Evolutionary conservation across 2,329 filamentous ascomycete species (phyloP).

Genomic region (Penicillium oxalicum): DNA sequence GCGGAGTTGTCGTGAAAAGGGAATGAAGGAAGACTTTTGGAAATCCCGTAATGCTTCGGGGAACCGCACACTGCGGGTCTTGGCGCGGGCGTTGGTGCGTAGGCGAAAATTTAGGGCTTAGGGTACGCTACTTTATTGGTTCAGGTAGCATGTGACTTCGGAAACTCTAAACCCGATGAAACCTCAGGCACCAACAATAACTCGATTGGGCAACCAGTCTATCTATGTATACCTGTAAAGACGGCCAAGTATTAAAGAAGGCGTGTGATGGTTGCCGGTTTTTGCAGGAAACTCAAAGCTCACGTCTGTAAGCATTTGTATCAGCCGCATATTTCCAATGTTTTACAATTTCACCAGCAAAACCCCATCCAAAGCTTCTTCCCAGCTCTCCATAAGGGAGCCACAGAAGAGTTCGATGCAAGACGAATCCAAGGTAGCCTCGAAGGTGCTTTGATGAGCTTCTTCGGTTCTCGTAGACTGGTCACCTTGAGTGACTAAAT

Average conservation of each 20-base stretch:
- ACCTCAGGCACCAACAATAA: background rate
- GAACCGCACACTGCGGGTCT: slow-evolving; percentile 28
- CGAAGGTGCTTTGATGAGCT: slow-evolving; percentile 28
- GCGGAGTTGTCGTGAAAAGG: slow-evolving; percentile 30
- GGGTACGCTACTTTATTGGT: slow-evolving; percentile 25
- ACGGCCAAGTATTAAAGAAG: too few relatives aligned
- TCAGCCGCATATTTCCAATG: background rate
- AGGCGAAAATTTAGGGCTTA: slow-evolving; percentile 38
- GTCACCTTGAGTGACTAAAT: slow-evolving; percentile 31
- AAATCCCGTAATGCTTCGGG: slow-evolving; percentile 22
- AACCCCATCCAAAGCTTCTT: slow-evolving; percentile 40
- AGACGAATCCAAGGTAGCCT: slow-evolving; percentile 33
- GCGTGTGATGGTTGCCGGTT: too few relatives aligned
- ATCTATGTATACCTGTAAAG: too few relatives aligned
- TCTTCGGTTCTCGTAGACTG: slow-evolving; percentile 17
- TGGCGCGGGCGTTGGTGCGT: slow-evolving; percentile 29
- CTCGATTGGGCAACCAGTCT: slow-evolving; percentile 3
- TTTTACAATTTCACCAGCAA: slow-evolving; percentile 26
- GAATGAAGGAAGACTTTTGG: slow-evolving; percentile 22
- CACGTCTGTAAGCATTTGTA: too few relatives aligned
- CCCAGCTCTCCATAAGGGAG: slow-evolving; percentile 45
- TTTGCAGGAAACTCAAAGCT: too few relatives aligned
- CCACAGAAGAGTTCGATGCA: slow-evolving; percentile 40
- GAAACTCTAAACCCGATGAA: background rate
- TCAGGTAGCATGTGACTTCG: slow-evolving; percentile 4